Conservation (phyloP, 192 early-diverging fungal species). For the Mortierella alpina region DNA sequence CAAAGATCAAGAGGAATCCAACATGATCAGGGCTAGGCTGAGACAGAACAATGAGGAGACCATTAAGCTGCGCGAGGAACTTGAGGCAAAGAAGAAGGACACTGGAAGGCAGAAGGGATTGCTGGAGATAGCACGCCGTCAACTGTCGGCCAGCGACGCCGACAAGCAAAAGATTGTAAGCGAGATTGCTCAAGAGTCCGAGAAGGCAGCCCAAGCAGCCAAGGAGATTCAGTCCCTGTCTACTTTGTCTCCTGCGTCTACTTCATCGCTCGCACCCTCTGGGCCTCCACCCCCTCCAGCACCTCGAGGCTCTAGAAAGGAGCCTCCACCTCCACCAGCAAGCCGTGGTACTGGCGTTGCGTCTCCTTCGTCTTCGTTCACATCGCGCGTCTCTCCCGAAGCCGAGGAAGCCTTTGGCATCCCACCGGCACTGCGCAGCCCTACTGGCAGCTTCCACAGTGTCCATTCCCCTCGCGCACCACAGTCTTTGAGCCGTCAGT, state of each 20-base stretch:
- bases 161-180: conserved; percentile 71
- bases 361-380: neutral
- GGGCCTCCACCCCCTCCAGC: conserved; percentile 27
- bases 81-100: conserved; percentile 68
- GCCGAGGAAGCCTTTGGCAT: conserved; percentile 52
- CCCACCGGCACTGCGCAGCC: conserved; percentile 43
- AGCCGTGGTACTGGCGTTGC: conserved; percentile 34
- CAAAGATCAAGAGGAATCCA: conserved; percentile 60
- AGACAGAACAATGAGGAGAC: conserved; percentile 68
- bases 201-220: conserved; percentile 27
- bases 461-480: conserved; percentile 10
- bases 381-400: conserved; percentile 22
- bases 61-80: conserved; percentile 56
- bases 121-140: conserved; percentile 73
- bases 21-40: conserved; percentile 58
- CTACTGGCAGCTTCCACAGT: conserved; percentile 52
- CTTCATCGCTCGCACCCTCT: conserved; percentile 2
- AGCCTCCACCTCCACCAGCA: conserved; percentile 50
- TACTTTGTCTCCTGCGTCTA: neutral
- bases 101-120: conserved; percentile 68
- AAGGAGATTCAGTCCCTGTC: conserved; percentile 24
- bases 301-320: conserved; percentile 48
- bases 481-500: conserved; percentile 26
- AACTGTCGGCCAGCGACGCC: conserved; percentile 66
- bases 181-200: conserved; percentile 59